Base-by-base conservation (phyloP, 495 filamentous ascomycete genomes). In the Trichocladium antarcticum region DNA sequence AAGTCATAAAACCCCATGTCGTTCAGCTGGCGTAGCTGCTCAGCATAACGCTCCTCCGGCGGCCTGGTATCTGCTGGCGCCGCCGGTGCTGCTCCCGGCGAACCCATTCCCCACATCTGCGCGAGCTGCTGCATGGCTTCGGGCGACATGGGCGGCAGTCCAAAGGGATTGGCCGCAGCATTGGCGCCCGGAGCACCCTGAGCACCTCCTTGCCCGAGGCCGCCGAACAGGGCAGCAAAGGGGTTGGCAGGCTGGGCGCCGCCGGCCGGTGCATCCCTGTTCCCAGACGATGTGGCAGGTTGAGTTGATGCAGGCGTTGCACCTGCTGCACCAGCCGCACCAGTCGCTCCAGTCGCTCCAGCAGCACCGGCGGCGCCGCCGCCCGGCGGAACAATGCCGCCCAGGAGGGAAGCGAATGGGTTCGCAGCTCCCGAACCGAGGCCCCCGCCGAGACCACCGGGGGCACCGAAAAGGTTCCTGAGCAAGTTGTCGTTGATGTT, bases 1-100 rank as follows among this genome's bases (percentile, higher is more conserved):
- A 97, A 97, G 55, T 99, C 92, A 61, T 80, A 94, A 65, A 99
- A 97, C 5, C 93, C 93, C 93, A 99, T 99, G 45, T 97, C 92
- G 62, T 99, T 97, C 53, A 99, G 68, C 62, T 96, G 90, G 39
- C 87, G 74, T 40, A 99, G 70, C 61, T 99, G 93, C 12, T 84
- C 80, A 6, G 83, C 88, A 53, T 94, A 99, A 53, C 85, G 73
- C 61, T 96, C 93, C 73, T 97, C 93, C 0, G 90, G 92, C 15
- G 92, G 88, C 50, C 89, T 75, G 59, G 74, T 90, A 64, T 97
- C 93, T 5, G 71, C 59, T 6, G 85, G 80, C 6, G 75, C 68
- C 14, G 76, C 63, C 4, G 81, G 27, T 29, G 5, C 61, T 15
- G 70, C 62, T 7, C 37, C 10, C 50, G 37, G 29, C 12, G 54